Evolutionary conservation across 345 rosid genomes (phyloP).

Genomic region (Gossypium rotundifolium): DNA sequence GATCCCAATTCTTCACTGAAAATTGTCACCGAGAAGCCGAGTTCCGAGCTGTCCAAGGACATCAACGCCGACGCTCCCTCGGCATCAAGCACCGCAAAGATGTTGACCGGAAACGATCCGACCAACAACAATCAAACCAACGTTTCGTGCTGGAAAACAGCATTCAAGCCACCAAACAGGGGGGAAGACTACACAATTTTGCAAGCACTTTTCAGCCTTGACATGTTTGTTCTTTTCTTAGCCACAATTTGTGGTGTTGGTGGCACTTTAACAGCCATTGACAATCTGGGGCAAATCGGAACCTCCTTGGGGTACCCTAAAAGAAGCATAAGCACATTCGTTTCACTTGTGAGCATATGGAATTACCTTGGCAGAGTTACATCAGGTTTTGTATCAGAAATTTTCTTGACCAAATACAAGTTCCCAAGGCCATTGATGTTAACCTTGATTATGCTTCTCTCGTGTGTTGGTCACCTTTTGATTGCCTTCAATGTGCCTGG

Average conservation of each 20-base stretch:
- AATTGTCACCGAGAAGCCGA: constrained; percentile 24
- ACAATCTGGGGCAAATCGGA: constrained; percentile 66
- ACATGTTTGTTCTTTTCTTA: constrained; percentile 30
- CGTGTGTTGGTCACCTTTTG: constrained; percentile 33
- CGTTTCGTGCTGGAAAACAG: constrained; percentile 22
- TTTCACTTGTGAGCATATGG: constrained; percentile 19
- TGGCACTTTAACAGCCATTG: constrained; percentile 51
- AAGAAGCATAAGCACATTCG: constrained; percentile 24
- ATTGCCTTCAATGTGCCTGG: constrained; percentile 11
- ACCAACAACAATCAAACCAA: neutral
- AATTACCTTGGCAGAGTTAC: constrained; percentile 13
- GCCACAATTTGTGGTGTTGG: constrained; percentile 58
- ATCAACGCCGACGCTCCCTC: neutral
- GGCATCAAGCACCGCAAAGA: neutral
- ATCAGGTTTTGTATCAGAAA: constrained; percentile 11
- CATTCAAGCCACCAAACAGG: constrained; percentile 11
- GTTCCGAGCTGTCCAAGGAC: neutral
- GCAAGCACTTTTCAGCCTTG: constrained; percentile 19
- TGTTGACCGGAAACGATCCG: neutral
- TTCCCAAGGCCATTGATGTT: constrained; percentile 16
- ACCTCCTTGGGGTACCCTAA: constrained; percentile 44
- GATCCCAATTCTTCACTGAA: constrained; percentile 26
- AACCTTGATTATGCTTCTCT: constrained; percentile 37
- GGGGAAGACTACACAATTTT: constrained; percentile 19
- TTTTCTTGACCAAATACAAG: constrained; percentile 8